These are phyloP conservation scores for Durusdinium trenchii DNA, from an alignment of 73 alveolate genomes.

Conservation along the genomic window DNA sequence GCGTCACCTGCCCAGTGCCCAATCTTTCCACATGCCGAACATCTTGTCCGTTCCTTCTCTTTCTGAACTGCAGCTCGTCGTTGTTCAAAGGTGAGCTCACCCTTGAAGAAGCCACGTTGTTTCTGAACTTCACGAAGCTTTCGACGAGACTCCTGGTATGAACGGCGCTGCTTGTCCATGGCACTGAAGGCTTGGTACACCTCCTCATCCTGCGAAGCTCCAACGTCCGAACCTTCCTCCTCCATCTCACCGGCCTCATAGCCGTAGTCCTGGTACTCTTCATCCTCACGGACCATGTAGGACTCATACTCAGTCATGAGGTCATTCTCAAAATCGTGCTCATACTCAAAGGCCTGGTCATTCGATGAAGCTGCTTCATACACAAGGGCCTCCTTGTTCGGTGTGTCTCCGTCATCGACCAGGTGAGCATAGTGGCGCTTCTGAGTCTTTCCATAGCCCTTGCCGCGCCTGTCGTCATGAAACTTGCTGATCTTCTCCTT, in stretches of 20 bases:
- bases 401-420: neutral
- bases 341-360: neutral
- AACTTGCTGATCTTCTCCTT: neutral
- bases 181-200: neutral
- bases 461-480: neutral
- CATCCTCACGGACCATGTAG: too few species aligned
- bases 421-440: neutral
- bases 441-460: constrained; percentile 1
- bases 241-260: neutral
- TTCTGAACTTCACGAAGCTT: neutral
- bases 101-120: neutral
- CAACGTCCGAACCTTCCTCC: neutral
- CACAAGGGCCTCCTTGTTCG: neutral
- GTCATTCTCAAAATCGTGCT: too few species aligned
- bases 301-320: too few species aligned
- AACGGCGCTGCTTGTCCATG: constrained; percentile 5
- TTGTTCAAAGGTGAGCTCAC: constrained; percentile 5
- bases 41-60: neutral
- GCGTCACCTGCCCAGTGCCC: constrained; percentile 22
- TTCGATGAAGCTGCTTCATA: neutral
- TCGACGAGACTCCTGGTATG: neutral
- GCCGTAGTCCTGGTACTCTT: too few species aligned
- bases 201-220: neutral
- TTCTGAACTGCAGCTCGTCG: neutral
- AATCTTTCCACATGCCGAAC: neutral